Evolutionary conservation across 2,329 filamentous ascomycete genomes (phyloP).

Genomic region (Epichloe gansuensis): DNA sequence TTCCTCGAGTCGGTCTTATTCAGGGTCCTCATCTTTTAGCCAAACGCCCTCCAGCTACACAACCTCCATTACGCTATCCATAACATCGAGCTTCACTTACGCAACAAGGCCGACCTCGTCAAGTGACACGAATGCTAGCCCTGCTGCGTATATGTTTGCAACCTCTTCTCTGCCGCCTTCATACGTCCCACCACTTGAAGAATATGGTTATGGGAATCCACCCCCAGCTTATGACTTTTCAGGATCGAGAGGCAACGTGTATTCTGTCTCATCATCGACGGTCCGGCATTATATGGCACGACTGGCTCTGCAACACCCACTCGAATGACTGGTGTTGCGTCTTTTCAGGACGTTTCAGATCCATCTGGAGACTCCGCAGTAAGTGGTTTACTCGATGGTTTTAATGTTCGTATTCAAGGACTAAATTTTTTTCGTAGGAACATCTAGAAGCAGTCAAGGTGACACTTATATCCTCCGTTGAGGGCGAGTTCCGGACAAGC

Average conservation of each 20-base stretch:
- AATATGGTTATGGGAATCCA: slow-evolving; percentile 6
- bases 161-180: slow-evolving; percentile 4
- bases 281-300: not conserved
- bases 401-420: not conserved
- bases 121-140: not conserved
- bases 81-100: not conserved
- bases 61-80: not conserved
- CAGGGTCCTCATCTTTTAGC: not conserved
- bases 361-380: not conserved
- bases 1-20: not conserved
- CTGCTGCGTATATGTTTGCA: slow-evolving; percentile 3
- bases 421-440: not conserved
- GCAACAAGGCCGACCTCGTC: not conserved
- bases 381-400: not conserved
- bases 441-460: slow-evolving; percentile 5
- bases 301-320: not conserved
- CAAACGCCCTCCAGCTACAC: not conserved
- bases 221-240: slow-evolving; percentile 3
- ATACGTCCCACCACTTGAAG: slow-evolving; percentile 6
- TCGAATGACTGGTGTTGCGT: slow-evolving; percentile 1
- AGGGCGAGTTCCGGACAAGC: slow-evolving; percentile 11
- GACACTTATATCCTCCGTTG: slow-evolving; percentile 14
- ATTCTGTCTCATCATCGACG: not conserved
- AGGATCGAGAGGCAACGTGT: not conserved
- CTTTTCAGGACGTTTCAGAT: not conserved